Base-by-base conservation (phyloP, 192 early-diverging fungal genomes). In the Mortierella hygrophila region DNA sequence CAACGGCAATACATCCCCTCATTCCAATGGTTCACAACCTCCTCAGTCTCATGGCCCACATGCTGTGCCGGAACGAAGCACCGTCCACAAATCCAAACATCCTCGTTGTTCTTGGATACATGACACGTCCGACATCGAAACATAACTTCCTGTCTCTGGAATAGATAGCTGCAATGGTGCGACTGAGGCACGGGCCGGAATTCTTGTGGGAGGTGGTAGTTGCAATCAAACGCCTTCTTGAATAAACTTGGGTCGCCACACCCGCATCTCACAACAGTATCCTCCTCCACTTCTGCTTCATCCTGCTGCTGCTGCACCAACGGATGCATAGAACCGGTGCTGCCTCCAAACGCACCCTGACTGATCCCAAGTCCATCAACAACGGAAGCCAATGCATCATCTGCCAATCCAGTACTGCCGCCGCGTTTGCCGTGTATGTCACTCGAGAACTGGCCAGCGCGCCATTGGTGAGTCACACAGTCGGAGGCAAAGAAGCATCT, bases 1-100 rank as follows among this genome's bases (percentile, higher is more conserved):
- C 83, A 85, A 29, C 80, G 83, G 41, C 83, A 85, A 21, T 85
- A 85, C 7, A 76, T 23, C 5, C 83, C 83, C 54, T 80, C 75
- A 47, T 85, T 80, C 16, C 63, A 60, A 6, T 38, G 32, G 47
- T 80, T 85, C 10, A 77, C 26, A 5, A 40, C 29, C 4, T 74
- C 57, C 46, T 80, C 78, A 37, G 69, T 23, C 16, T 72, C 69
- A 68, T 85, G 83, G 15, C 44, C 78, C 29, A 38, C 9, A 38
- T 85, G 83, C 6, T 72, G 68, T 2, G 76, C 78, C 23, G 60
- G 15, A 49, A 77, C 78, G 44, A 85, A 85, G 35, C 83, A 85
- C 23, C 70, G 68, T 6, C n/a, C 75, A 65, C 83, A 85, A 7
- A 80, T 85, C 83, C 83, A 85, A 29, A 78, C 63, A 42, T 83